Base-by-base conservation (phyloP, 352 stramenopile genomes). In the Globisporangium carolinianum region DNA sequence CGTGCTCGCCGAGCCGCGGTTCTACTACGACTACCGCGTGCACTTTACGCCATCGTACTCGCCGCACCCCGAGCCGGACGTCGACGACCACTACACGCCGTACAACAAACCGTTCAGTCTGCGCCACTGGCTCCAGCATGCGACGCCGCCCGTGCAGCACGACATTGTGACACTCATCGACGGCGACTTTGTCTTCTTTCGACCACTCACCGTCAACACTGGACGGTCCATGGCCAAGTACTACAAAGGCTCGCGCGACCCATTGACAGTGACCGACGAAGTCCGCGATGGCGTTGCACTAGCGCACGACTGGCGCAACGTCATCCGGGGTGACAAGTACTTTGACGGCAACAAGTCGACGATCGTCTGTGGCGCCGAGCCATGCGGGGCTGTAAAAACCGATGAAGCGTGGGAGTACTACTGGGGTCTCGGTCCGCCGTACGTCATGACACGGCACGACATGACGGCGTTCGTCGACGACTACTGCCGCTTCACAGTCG, bases 31-130 rank as follows among this genome's bases (percentile, higher is more conserved):
- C 67, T 85, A 75, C 49, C 69, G 70, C 2, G 60, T 69, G 42
- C 74, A 84, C 52, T 81, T 84, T 57, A 75, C 72, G 45, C 76
- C 76, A 10, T 65, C 56, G 5, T 86, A 75, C 61, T 71, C 65
- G 5, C 71, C 65, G 18, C 67, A 81, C 18, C 73, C 76, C 8
- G 53, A 52, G 38, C 65, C 65, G 14, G 68, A 68, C 46, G 55
- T 80, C n/a, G 63, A 66, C 32, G 73, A 86, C 61, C 1, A 58
- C 15, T 86, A 82, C 62, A 68, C 62, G 17, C 71, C 73, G 36
- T 83, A 82, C 65, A 83, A 82, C 61, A 85, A 85, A 47, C 72
- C 75, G 32, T 83, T 75, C 52, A 57, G 62, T 35, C 58, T 88
- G 17, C 69, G 72, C 24, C 71, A 86, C 62, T 88, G 75, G 53